Evolutionary conservation across 2,329 filamentous ascomycete species (phyloP), one percentile per base, ranked within the genome.

Genomic region (Fusarium heterosporum): DNA sequence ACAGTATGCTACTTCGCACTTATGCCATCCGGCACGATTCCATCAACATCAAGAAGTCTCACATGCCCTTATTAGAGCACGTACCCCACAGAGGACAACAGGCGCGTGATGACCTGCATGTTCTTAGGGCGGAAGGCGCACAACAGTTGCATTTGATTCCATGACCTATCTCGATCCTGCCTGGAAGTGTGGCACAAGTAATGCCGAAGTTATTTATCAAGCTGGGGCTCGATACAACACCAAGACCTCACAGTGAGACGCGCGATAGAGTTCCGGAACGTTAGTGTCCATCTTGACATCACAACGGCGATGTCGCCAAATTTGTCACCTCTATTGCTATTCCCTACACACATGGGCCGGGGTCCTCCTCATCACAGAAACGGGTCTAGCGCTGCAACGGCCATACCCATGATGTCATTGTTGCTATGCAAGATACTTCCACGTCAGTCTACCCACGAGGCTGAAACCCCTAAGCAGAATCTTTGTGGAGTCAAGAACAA

Each of bases 381-480:
- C 50, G 54, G 60, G 55, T 28, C 58, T 41, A 69, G 55, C 62
- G 56, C 58, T 64, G 39, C 32, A 32, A 57, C 42, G 19, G 41
- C 51, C n/a, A 45, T 56, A 30, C 13, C 30, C 26, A 66, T 72
- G 70, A 72, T 64, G 70, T 72, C 70, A 72, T 47, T 52, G 43
- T 49, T 38, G 25, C 54, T 70, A 28, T 64, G 50, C 48, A 53
- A 55, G 50, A 66, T 69, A 52, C 55, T 60, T 60, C 70, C 68
- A 68, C 63, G 62, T 72, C 70, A 63, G 66, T 71, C 58, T 62
- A 68, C 40, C 66, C 55, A 72, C 55, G 70, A 72, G 70, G 70
- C 70, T 72, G 70, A 72, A 72, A 72, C 70, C 38, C 16, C 55
- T 60, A 25, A 40, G 34, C 36, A 45, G 41, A 32, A 52, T 34